Percentiles rank a stretch among this genome's conserved stretches.
Evolutionary conservation across 108 stramenopile genomes (phyloP).

Genomic region (Nitzschia putrida): DNA sequence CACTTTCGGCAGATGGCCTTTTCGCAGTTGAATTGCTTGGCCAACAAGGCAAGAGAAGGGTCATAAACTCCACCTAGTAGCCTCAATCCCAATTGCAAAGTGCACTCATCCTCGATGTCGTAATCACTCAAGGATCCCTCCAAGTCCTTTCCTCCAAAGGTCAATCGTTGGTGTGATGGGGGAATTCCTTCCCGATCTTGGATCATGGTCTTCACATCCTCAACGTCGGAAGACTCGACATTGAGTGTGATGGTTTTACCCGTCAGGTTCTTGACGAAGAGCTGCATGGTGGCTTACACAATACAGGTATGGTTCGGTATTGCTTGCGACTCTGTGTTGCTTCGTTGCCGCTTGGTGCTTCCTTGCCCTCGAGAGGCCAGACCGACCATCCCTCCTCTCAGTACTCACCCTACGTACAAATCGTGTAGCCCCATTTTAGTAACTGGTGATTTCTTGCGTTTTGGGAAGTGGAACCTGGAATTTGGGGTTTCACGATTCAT

Average conservation of each 20-base stretch:
- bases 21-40: conserved; percentile 99
- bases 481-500: too few species aligned
- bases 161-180: conserved; percentile 96
- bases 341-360: too few species aligned
- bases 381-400: too few species aligned
- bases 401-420: too few species aligned
- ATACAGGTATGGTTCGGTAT: background rate
- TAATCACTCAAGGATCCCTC: conserved; percentile 99
- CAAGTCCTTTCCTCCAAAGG: conserved; percentile 99
- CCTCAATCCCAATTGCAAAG: conserved; percentile 92
- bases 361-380: too few species aligned
- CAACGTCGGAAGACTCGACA: conserved; percentile 98
- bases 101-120: conserved; percentile 99
- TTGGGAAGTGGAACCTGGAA: too few species aligned
- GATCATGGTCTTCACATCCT: conserved; percentile 98
- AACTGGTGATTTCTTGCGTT: too few species aligned
- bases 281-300: conserved; percentile 83
- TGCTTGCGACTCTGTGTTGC: background rate
- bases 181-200: conserved; percentile 99
- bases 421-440: too few species aligned
- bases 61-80: conserved; percentile 95
- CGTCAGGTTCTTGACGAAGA: conserved; percentile 98
- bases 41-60: conserved; percentile 97
- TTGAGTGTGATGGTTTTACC: conserved; percentile 99
- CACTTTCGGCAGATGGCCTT: conserved; percentile 98